Percentiles rank a stretch among this genome's conserved stretches.
phyloP scores from a whole-genome alignment of 1,284 basidiomycete genomes.

The Meira nashicola region DNA sequence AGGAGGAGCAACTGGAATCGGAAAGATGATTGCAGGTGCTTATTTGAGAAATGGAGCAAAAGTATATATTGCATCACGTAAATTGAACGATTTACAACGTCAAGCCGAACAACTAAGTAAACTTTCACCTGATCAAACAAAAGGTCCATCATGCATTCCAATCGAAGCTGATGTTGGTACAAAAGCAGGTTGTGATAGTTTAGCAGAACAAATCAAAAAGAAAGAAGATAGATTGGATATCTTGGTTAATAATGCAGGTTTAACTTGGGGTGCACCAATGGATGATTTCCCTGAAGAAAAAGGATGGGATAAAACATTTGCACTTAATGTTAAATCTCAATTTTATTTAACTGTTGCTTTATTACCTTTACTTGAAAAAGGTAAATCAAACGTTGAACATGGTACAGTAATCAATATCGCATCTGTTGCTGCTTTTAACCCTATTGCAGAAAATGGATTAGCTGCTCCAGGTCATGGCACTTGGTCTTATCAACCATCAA shows the following conservation, averaged over 20 bases:
- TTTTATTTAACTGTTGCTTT: slow-evolving; percentile 52
- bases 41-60: slow-evolving; percentile 72
- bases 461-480: slow-evolving; percentile 64
- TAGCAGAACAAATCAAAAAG: slow-evolving; percentile 66
- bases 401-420: slow-evolving; percentile 68
- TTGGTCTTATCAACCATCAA: slow-evolving; percentile 71
- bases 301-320: slow-evolving; percentile 66
- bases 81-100: slow-evolving; percentile 64
- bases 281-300: slow-evolving; percentile 63
- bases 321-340: slow-evolving; percentile 50
- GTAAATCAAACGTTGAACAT: slow-evolving; percentile 58
- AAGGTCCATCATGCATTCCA: slow-evolving; percentile 23
- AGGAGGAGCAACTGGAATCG: slow-evolving; percentile 60
- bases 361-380: slow-evolving; percentile 40
- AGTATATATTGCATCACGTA: slow-evolving; percentile 79
- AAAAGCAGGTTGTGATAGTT: slow-evolving; percentile 75
- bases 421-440: slow-evolving; percentile 65
- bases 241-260: slow-evolving; percentile 51
- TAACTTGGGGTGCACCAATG: slow-evolving; percentile 72
- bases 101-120: slow-evolving; percentile 33
- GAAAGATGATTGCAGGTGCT: slow-evolving; percentile 67
- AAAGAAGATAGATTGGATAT: slow-evolving; percentile 64
- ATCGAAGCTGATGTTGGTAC: slow-evolving; percentile 42
- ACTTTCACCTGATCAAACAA: slow-evolving; percentile 26
- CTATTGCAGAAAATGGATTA: slow-evolving; percentile 58